Conservation (phyloP, 129 eudicot species). For the Flaveria trinervia region DNA sequence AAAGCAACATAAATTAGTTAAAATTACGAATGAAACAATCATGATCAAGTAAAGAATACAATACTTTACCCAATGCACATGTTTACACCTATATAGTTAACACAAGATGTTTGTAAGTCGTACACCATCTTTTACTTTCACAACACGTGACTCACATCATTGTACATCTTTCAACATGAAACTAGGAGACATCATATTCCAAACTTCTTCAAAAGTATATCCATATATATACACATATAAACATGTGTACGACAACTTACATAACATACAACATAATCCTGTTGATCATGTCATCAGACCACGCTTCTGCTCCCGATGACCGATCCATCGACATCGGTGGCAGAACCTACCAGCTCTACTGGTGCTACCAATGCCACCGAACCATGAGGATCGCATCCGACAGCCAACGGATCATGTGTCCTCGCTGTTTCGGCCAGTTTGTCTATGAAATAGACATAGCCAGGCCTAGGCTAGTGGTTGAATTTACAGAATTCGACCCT, state of each 20-base stretch:
- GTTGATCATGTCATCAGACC: constrained; percentile 31
- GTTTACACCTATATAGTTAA: background rate
- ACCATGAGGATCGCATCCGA: constrained; percentile 54
- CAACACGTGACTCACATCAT: constrained; percentile 18
- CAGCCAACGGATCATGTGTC: constrained; percentile 52
- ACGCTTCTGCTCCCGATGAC: constrained; percentile 14
- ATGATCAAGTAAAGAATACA: constrained; percentile 31
- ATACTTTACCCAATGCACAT: constrained; percentile 24
- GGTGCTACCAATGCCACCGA: constrained; percentile 89
- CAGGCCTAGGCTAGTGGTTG: constrained; percentile 50
- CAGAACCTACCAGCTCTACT: constrained; percentile 57
- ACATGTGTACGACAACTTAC: background rate
- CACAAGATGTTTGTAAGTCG: background rate
- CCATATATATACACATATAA: background rate
- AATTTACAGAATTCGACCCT: constrained; percentile 64
- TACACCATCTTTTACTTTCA: constrained; percentile 42
- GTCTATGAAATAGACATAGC: constrained; percentile 54
- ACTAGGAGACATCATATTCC: constrained; percentile 18
- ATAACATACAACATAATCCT: background rate
- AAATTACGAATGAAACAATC: background rate
- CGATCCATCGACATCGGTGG: constrained; percentile 33
- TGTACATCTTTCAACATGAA: background rate
- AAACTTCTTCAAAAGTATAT: constrained; percentile 19
- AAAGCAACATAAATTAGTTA: background rate
- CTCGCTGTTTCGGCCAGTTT: constrained; percentile 73